Percentiles rank a stretch among this genome's conserved stretches.
Evolutionary conservation across 352 stramenopile genomes (phyloP).

Genomic region (Phytopythium oedochilum): DNA sequence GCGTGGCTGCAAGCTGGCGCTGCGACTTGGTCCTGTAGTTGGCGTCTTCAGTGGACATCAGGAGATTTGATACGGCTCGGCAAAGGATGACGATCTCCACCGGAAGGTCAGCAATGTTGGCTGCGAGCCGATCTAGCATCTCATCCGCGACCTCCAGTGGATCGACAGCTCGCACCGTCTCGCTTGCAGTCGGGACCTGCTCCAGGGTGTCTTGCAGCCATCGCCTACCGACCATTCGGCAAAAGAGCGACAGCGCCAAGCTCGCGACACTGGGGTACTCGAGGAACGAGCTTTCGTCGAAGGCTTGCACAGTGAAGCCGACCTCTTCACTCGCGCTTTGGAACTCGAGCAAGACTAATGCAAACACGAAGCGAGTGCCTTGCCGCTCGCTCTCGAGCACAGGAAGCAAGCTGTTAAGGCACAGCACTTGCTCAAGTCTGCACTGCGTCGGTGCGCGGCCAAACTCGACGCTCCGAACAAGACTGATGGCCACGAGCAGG

Average conservation of each 20-base stretch:
- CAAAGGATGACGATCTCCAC: conserved; percentile 53
- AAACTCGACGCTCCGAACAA: conserved; percentile 19
- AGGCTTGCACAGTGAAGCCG: neutral
- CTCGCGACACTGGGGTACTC: conserved; percentile 27
- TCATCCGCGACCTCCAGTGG: conserved; percentile 6
- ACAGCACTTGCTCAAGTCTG: conserved; percentile 17
- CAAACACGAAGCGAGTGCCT: conserved; percentile 42
- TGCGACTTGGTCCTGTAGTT: neutral
- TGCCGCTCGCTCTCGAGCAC: conserved; percentile 47
- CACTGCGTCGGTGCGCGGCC: neutral
- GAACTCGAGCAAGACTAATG: conserved; percentile 35
- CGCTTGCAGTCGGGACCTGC: neutral
- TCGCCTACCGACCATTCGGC: conserved; percentile 17
- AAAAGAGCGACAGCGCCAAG: conserved; percentile 27
- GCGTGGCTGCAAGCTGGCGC: conserved; percentile 22
- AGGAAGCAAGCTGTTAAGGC: conserved; percentile 34
- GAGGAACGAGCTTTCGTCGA: conserved; percentile 21
- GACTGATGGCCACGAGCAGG: conserved; percentile 18
- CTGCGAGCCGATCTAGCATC: conserved; percentile 25
- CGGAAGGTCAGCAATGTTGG: conserved; percentile 22
- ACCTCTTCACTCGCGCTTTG: conserved; percentile 5
- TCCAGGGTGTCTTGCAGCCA: conserved; percentile 24
- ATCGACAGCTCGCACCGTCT: neutral
- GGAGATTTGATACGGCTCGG: conserved; percentile 27
- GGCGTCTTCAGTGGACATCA: conserved; percentile 1